Evolutionary conservation across 2,329 filamentous ascomycete genomes (phyloP), one percentile per base, ranked within the genome.

Genomic region (Colletotrichum tropicicola): DNA sequence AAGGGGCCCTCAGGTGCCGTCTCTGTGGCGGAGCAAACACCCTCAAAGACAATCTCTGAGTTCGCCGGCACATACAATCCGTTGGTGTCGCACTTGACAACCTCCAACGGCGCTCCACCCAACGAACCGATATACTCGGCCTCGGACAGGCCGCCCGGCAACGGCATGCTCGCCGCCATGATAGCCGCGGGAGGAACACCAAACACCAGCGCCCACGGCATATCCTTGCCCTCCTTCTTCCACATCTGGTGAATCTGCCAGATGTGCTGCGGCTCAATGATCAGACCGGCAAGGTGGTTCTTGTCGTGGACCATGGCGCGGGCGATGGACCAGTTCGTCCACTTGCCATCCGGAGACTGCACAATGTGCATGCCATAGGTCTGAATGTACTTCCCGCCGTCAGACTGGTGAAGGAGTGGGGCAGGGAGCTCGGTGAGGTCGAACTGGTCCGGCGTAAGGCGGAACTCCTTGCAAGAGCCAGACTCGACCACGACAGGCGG

Each of bases 31-130:
- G 82, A 86, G 13, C 82, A 66, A 0, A 77, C 80, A 3, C 84
- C 84, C 59, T 86, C 83, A 2, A 86, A 71, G 0, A 86, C 79
- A 52, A 86, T 85, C 68, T 87, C 84, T 0, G 75, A 70, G 58
- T 79, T 83, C 0, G 84, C 83, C 0, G 84, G 84, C 1, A 86
- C 82, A 4, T 75, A 69, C 0, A 86, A 69, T 23, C 80, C 74
- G 59, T 82, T 86, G 0, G 78, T 82, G n/a, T 86, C 83, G 58
- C 83, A 85, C 67, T 85, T 85, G 35, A 83, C 79, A 0, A 86
- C 67, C 30, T 86, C 79, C 6, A 86, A 59, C 0, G 83, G 73
- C 0, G 70, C 63, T 3, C 83, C 83, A 1, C 75, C 75, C 56
- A 86, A 73, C 0, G 82, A 77, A 1, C 83, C 83, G 6, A 85